Conservation (phyloP, 1,139 yeast genomes). For the Geotrichum candidum region DNA sequence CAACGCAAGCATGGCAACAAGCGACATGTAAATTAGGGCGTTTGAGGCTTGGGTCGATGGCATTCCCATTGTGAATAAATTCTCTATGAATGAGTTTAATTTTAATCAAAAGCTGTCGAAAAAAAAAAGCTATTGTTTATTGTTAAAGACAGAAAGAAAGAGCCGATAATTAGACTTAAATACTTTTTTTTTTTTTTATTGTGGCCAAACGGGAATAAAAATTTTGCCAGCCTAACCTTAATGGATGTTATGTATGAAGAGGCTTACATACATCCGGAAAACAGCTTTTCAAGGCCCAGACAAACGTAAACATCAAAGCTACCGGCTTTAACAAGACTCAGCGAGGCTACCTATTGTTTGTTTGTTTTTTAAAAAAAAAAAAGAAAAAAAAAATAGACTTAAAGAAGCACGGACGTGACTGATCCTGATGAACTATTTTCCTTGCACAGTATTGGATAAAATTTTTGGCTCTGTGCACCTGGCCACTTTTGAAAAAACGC, state of each 20-base stretch:
- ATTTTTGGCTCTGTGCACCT: no score
- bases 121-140: not conserved
- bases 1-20: conserved; percentile 52
- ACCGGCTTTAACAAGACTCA: not conserved
- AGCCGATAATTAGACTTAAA: not conserved
- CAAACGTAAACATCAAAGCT: not conserved
- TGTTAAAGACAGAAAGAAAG: not conserved
- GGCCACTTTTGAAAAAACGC: not conserved
- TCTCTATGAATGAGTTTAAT: not conserved
- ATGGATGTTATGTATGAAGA: not conserved
- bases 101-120: not conserved
- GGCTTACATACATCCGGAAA: not conserved
- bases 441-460: no score
- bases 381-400: no score
- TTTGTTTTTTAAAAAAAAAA: no score
- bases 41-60: conserved; percentile 51
- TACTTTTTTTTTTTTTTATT: not conserved
- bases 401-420: no score
- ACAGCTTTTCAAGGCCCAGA: not conserved
- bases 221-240: not conserved
- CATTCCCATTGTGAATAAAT: conserved; percentile 25
- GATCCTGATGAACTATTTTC: no score
- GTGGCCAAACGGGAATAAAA: not conserved
- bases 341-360: not conserved
- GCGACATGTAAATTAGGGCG: conserved; percentile 72